These are phyloP conservation scores for Neurospora sp. DNA, from an alignment of 2,329 filamentous ascomycete species.

Conservation along the genomic window DNA sequence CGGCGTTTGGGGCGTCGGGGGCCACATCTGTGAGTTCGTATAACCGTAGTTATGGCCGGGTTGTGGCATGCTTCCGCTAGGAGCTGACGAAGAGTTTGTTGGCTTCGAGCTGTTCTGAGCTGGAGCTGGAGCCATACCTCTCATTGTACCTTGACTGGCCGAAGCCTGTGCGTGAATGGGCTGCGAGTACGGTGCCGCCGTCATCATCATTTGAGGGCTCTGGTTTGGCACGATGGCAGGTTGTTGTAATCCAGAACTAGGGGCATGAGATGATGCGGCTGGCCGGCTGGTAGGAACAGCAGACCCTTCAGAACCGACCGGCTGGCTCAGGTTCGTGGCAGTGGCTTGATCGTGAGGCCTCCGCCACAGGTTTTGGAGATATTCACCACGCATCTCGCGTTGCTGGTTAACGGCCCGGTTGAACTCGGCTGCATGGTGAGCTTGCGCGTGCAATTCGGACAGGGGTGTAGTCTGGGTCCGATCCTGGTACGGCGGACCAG, in stretches of 20 bases:
- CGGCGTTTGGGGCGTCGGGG: constrained; percentile 54
- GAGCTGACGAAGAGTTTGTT: constrained; percentile 47
- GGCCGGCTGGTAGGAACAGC: constrained; percentile 40
- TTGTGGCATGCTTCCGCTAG: constrained; percentile 42
- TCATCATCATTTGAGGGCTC: constrained; percentile 58
- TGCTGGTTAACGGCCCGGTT: constrained; percentile 77
- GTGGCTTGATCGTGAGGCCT: constrained; percentile 69
- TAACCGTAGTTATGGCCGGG: constrained; percentile 53
- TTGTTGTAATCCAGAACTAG: constrained; percentile 44
- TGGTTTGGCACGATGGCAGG: constrained; percentile 51
- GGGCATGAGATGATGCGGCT: constrained; percentile 48
- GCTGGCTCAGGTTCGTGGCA: constrained; percentile 36
- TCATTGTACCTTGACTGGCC: constrained; percentile 61
- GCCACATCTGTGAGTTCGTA: constrained; percentile 54
- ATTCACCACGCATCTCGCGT: constrained; percentile 68
- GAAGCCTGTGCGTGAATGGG: constrained; percentile 62
- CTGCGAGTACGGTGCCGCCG: constrained; percentile 57
- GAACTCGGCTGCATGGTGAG: constrained; percentile 80
- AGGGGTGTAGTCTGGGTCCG: constrained; percentile 67
- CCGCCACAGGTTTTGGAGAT: constrained; percentile 73
- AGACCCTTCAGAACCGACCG: constrained; percentile 34
- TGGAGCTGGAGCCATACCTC: constrained; percentile 54
- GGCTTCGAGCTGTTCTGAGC: constrained; percentile 57
- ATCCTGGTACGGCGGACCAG: constrained; percentile 81
- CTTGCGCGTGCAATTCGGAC: constrained; percentile 74